Conservation (phyloP, 2,329 filamentous ascomycete species). For the Paraphaeosphaeria sporulosa region DNA sequence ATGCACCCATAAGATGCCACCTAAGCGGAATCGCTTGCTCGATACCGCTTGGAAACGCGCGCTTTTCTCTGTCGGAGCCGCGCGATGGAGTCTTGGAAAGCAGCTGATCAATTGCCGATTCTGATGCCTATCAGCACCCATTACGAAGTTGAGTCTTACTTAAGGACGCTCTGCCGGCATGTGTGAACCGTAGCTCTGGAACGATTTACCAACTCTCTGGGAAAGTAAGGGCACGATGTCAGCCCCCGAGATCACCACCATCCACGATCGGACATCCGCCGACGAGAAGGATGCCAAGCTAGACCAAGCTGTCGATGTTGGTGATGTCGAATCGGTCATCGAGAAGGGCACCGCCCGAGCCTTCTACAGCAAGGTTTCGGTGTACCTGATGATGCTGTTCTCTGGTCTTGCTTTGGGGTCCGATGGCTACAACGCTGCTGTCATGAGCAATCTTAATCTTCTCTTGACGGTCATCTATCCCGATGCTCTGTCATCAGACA, state of each 20-base stretch:
- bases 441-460: constrained; percentile 45
- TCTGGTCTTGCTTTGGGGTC: constrained; percentile 46
- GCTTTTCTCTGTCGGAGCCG: background rate
- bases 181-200: constrained; percentile 6
- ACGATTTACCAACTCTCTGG: background rate
- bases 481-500: constrained; percentile 33
- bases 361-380: constrained; percentile 38
- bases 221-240: constrained; percentile 1
- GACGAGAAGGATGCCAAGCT: constrained; percentile 8
- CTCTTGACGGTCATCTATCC: constrained; percentile 44
- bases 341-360: constrained; percentile 26
- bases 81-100: background rate
- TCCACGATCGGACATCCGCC: background rate
- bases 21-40: background rate
- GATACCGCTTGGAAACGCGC: background rate
- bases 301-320: constrained; percentile 1
- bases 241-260: constrained; percentile 4
- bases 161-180: background rate
- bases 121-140: background rate
- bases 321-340: constrained; percentile 11
- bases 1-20: background rate
- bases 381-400: constrained; percentile 46
- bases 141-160: background rate
- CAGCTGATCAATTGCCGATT: background rate
- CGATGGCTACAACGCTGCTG: constrained; percentile 46